Percentiles rank a stretch among this genome's conserved stretches.
Evolutionary conservation across 169 alveolate species (phyloP).

Genomic region (Plasmodium chabaudi): DNA sequence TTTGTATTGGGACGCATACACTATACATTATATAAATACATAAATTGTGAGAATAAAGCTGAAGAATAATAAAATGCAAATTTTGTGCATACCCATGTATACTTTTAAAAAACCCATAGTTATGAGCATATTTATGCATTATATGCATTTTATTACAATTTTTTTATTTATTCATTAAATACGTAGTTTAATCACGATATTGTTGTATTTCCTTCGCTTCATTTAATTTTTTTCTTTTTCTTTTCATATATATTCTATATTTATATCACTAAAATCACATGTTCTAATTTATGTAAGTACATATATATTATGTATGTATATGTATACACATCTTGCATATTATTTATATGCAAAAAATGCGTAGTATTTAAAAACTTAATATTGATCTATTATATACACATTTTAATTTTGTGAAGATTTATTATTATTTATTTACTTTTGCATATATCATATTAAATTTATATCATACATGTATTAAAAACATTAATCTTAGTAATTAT

Average conservation of each 20-base stretch:
- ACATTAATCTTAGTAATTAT: constrained; percentile 9
- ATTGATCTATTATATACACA: constrained; percentile 19
- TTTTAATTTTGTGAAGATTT: constrained; percentile 45
- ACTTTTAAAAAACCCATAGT: background rate
- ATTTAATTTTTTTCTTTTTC: background rate
- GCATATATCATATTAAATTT: background rate
- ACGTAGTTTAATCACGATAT: background rate
- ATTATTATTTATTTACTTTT: constrained; percentile 7
- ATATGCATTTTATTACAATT: background rate
- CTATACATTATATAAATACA: background rate
- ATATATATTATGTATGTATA: background rate
- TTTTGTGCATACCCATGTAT: background rate
- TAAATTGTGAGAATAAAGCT: background rate
- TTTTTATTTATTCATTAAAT: background rate
- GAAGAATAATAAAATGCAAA: background rate
- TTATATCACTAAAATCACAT: background rate
- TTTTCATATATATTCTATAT: constrained; percentile 2
- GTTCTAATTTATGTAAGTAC: background rate
- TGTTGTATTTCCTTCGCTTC: background rate
- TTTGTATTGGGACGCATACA: no score
- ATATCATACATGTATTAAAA: constrained; percentile 13
- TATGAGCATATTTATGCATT: background rate
- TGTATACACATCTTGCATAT: background rate
- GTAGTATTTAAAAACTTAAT: constrained; percentile 25
- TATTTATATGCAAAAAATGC: constrained; percentile 12